Evolutionary conservation across 2,329 filamentous ascomycete species (phyloP).

Genomic region (Cercospora sp.): DNA sequence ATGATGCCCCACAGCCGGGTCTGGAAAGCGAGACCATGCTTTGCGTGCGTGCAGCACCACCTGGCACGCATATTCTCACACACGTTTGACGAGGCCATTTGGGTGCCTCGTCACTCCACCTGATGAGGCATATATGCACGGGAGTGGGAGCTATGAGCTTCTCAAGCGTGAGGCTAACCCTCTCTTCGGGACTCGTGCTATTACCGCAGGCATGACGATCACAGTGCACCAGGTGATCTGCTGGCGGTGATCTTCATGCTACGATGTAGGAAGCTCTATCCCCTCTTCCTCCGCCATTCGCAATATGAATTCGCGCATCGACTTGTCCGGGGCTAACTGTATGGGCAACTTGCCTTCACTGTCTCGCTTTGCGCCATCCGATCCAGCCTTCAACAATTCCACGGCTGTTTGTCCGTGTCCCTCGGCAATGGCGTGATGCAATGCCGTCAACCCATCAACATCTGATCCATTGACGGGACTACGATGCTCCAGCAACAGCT

Average conservation of each 20-base stretch:
- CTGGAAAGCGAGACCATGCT: not conserved
- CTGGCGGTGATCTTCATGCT: not conserved
- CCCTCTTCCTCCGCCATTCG: constrained; percentile 81
- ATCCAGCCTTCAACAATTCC: constrained; percentile 77
- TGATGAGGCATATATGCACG: not conserved
- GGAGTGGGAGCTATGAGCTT: not conserved
- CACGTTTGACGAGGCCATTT: not conserved
- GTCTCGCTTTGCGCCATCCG: constrained; percentile 77
- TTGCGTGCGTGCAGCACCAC: not conserved
- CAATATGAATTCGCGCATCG: constrained; percentile 75
- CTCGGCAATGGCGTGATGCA: constrained; percentile 83
- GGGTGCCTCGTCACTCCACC: not conserved
- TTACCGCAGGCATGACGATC: not conserved
- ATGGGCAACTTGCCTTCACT: constrained; percentile 69
- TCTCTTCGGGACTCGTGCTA: not conserved
- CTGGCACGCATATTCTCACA: not conserved
- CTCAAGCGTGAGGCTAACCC: not conserved
- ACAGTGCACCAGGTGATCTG: not conserved
- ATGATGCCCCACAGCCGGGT: not conserved
- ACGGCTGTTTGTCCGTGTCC: constrained; percentile 78
- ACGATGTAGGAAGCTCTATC: constrained; percentile 55
- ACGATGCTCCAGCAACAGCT: constrained; percentile 70
- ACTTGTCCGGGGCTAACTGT: constrained; percentile 80
- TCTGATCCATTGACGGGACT: constrained; percentile 86
- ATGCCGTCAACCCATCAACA: constrained; percentile 76